Conservation (phyloP, 345 rosid species). For the Syzygium oleosum region DNA sequence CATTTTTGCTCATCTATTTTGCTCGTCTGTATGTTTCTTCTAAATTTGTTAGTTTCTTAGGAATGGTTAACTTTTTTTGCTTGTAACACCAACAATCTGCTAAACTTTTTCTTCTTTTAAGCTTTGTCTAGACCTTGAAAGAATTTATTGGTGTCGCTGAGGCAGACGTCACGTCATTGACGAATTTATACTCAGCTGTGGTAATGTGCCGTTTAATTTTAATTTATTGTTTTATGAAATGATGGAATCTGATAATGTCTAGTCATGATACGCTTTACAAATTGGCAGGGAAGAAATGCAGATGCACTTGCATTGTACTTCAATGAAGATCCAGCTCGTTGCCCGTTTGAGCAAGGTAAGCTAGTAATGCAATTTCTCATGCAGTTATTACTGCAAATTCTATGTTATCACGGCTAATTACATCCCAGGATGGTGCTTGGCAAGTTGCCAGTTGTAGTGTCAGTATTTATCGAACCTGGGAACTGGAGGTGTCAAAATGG, state of each 20-base stretch:
- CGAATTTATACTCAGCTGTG: conserved; percentile 78
- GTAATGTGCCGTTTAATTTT: conserved; percentile 28
- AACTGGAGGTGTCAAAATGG: not conserved
- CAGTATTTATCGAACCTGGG: not conserved
- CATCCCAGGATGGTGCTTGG: not conserved
- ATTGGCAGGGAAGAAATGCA: conserved; percentile 90
- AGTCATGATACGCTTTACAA: not conserved
- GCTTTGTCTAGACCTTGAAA: conserved; percentile 51
- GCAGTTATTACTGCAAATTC: not conserved
- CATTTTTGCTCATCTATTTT: not conserved
- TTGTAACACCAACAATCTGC: not conserved
- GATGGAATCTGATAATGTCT: not conserved
- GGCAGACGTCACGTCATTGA: conserved; percentile 69
- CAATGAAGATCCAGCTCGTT: conserved; percentile 94
- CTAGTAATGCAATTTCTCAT: not conserved
- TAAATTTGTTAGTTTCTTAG: not conserved
- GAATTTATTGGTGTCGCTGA: conserved; percentile 69
- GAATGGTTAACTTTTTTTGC: not conserved
- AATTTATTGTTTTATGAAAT: not conserved
- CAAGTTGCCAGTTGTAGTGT: not conserved
- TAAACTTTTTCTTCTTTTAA: not conserved
- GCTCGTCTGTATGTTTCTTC: not conserved
- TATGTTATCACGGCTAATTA: not conserved
- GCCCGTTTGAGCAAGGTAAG: conserved; percentile 97
- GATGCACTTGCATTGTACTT: conserved; percentile 94